Evolutionary conservation across 768 basidiomycete species (phyloP).

Genomic region (Boletus sp.): DNA sequence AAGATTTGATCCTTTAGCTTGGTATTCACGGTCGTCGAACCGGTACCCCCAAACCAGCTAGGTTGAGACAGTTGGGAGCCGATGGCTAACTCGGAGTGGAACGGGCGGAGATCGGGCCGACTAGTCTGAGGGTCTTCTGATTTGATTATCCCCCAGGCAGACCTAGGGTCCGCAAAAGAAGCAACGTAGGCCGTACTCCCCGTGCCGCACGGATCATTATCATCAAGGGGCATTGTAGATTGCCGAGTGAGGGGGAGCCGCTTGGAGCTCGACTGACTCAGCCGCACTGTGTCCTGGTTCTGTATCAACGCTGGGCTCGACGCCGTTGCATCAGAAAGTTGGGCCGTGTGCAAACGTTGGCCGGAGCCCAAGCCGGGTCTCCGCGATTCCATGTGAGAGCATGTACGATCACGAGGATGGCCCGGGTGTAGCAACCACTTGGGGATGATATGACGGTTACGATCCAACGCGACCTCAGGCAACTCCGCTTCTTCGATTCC

Average conservation of each 20-base stretch:
- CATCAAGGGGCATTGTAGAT: conserved; percentile 35
- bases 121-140: conserved; percentile 29
- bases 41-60: conserved; percentile 81
- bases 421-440: conserved; percentile 76
- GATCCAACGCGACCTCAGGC: conserved; percentile 91
- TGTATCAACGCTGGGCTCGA: conserved; percentile 70
- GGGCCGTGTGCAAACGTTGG: conserved; percentile 40
- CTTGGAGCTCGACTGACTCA: conserved; percentile 19
- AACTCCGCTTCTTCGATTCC: conserved; percentile 71
- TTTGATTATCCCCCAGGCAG: conserved; percentile 12
- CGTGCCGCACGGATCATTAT: conserved; percentile 47
- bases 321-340: conserved; percentile 52
- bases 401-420: conserved; percentile 46
- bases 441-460: conserved; percentile 94
- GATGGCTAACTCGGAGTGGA: conserved; percentile 40
- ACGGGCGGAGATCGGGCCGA: conserved; percentile 38
- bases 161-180: conserved; percentile 25
- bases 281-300: conserved; percentile 24
- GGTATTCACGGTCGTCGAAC: conserved; percentile 91
- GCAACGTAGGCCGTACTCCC: conserved; percentile 32
- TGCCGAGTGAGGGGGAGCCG: conserved; percentile 45
- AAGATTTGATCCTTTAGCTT: conserved; percentile 96
- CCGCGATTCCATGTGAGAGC: conserved; percentile 41
- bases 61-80: conserved; percentile 34
- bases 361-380: conserved; percentile 29